Base-by-base conservation (phyloP, 1,139 yeast genomes). In the Blastobotrys serpentis region DNA sequence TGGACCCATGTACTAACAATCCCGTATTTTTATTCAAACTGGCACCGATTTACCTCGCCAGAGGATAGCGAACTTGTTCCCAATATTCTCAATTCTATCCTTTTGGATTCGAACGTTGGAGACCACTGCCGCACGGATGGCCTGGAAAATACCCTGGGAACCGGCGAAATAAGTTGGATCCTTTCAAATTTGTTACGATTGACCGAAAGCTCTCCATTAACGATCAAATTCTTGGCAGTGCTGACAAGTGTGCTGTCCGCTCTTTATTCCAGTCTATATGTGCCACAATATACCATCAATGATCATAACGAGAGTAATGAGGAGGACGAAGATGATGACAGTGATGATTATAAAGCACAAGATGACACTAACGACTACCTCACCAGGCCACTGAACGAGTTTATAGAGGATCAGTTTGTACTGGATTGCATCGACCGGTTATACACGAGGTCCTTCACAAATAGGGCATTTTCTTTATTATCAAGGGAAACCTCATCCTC, bases 401-500 rank as follows among this genome's bases (percentile, higher is more conserved):
- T 36, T 36, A 36, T 36, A 36, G n/a, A 11, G n/a, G 40, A 36
- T 18, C 40, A 36, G n/a, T 36, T 36, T 36, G 40, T 36, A 4
- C 25, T 36, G 8, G 40, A 36, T 18, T 36, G 36, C 23, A 41
- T 55, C 10, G 42, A 42, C 30, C 18, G 22, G 21, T 44, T 46
- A 13, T 50, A 50, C 48, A 37, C 48, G 16, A 34, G 50, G 22
- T n/a, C 46, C 17, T 50, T 52, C 42, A 33, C 52, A n/a, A 26
- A 40, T 22, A 14, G 44, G 19, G 43, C 51, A 23, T 48, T 52
- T 42, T 22, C 44, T 26, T 48, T 43, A 10, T 39, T 52, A 32
- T 14, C 42, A 8, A 18, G 18, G 3, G 43, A 43, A 21, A 42
- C 10, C 14, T 26, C 38, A 29, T 4, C 7, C 7, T 33, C 29